phyloP scores from a whole-genome alignment of 495 filamentous ascomycete species.

The Aspergillus bridgeri region DNA sequence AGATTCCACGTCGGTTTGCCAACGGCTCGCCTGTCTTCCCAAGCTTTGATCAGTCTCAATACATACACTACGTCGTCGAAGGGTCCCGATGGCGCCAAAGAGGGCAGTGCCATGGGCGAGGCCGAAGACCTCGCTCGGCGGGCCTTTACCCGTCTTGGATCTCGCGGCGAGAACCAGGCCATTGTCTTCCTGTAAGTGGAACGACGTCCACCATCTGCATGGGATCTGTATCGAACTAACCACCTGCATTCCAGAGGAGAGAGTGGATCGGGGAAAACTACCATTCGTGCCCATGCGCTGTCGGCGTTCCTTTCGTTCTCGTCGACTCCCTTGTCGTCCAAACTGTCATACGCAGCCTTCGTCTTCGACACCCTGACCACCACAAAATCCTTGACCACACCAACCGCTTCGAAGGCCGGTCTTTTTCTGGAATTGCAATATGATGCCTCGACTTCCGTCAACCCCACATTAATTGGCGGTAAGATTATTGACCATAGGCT shows the following conservation, averaged over 20 bases:
- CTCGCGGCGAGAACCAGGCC: conserved; percentile 87
- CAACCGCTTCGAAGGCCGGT: conserved; percentile 91
- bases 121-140: conserved; percentile 85
- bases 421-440: conserved; percentile 96
- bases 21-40: conserved; percentile 81
- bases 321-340: conserved; percentile 86
- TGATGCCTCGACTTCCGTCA: conserved; percentile 76
- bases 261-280: conserved; percentile 93
- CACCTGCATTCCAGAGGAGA: conserved; percentile 72
- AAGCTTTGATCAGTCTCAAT: conserved; percentile 86
- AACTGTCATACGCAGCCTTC: conserved; percentile 88
- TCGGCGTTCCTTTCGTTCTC: conserved; percentile 81
- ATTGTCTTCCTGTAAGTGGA: conserved; percentile 85
- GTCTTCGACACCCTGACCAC: conserved; percentile 94
- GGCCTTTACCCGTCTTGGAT: conserved; percentile 80
- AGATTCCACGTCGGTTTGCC: conserved; percentile 85
- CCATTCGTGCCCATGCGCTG: conserved; percentile 81
- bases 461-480: conserved; percentile 82
- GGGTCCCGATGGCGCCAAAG: conserved; percentile 82
- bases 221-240: conserved; percentile 3
- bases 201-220: neutral
- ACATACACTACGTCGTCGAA: conserved; percentile 85
- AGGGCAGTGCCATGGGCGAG: conserved; percentile 80
- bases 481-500: conserved; percentile 92
- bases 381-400: conserved; percentile 94